A percentile compares a stretch with the other conserved stretches of the same genome.
These are phyloP conservation scores for Cercophora sp. DNA, from an alignment of 495 filamentous ascomycete genomes.

Conservation along the genomic window DNA sequence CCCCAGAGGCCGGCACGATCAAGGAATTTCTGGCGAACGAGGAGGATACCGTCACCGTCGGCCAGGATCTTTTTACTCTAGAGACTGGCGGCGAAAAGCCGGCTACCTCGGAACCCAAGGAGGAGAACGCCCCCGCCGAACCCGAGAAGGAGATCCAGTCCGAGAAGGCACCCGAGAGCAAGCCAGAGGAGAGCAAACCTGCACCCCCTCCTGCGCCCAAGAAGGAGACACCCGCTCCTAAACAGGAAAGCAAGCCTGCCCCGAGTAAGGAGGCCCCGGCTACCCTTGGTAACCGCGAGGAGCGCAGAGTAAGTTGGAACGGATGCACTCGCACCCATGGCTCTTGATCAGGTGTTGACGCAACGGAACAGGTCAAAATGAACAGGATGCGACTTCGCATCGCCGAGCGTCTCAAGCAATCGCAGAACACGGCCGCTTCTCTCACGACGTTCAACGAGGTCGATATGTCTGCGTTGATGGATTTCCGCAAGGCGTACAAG, in stretches of 20 bases:
- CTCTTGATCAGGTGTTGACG: slow-evolving; percentile 7
- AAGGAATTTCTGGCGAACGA: slow-evolving; percentile 90
- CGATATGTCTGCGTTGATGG: slow-evolving; percentile 97
- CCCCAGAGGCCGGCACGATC: slow-evolving; percentile 84
- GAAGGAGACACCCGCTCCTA: slow-evolving; percentile 30
- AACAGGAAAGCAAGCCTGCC: slow-evolving; percentile 45
- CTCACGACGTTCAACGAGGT: slow-evolving; percentile 99
- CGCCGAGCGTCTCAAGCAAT: slow-evolving; percentile 96
- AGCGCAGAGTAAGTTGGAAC: slow-evolving; percentile 68
- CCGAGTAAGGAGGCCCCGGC: slow-evolving; percentile 35
- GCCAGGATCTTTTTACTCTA: slow-evolving; percentile 82
- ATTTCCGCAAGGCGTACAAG: slow-evolving; percentile 94
- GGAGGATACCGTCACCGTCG: slow-evolving; percentile 93
- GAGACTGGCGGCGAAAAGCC: slow-evolving; percentile 66
- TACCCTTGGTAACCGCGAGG: slow-evolving; percentile 72
- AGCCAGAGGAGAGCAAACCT: slow-evolving; percentile 30
- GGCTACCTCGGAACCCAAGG: slow-evolving; percentile 55
- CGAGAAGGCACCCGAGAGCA: slow-evolving; percentile 44
- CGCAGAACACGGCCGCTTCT: slow-evolving; percentile 96
- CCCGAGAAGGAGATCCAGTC: slow-evolving; percentile 53
- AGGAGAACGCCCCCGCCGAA: slow-evolving; percentile 38
- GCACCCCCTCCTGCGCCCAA: slow-evolving; percentile 30
- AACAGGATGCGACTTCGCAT: slow-evolving; percentile 98
- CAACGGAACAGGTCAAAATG: slow-evolving; percentile 79
- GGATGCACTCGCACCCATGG: neutral